A percentile compares a stretch with the other conserved stretches of the same genome.
Conservation (phyloP, 768 basidiomycete genomes). For the Psilocybe subaeruginosa region DNA sequence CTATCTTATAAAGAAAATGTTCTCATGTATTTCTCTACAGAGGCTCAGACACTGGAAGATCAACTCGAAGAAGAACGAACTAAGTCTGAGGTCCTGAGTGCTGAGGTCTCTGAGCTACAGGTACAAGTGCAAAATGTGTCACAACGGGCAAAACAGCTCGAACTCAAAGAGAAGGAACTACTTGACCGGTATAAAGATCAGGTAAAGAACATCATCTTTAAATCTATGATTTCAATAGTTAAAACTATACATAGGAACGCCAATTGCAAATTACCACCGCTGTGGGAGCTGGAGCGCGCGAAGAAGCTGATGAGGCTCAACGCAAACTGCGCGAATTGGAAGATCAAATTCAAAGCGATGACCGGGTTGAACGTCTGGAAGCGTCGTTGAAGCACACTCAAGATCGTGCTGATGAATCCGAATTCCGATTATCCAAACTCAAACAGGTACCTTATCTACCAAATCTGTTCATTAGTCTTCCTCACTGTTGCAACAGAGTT, state of each 20-base stretch:
- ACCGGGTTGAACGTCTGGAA: slow-evolving; percentile 77
- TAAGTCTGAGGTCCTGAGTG: slow-evolving; percentile 41
- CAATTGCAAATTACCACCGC: slow-evolving; percentile 69
- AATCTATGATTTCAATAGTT: not conserved
- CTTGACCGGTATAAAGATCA: slow-evolving; percentile 56
- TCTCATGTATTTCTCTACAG: slow-evolving; percentile 31
- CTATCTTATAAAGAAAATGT: not conserved
- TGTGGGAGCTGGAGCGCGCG: slow-evolving; percentile 52
- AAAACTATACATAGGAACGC: slow-evolving; percentile 59
- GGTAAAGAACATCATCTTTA: slow-evolving; percentile 28
- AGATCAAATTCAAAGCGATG: slow-evolving; percentile 83
- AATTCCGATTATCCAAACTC: slow-evolving; percentile 78
- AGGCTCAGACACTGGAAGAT: slow-evolving; percentile 43
- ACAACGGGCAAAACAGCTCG: slow-evolving; percentile 42
- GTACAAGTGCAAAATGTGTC: slow-evolving; percentile 37
- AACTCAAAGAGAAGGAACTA: slow-evolving; percentile 57
- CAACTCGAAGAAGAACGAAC: slow-evolving; percentile 45
- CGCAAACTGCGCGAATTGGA: slow-evolving; percentile 71
- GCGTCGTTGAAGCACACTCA: slow-evolving; percentile 75
- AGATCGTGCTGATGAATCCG: slow-evolving; percentile 81
- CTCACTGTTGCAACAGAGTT: slow-evolving; percentile 41
- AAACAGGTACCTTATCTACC: slow-evolving; percentile 57
- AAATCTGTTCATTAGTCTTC: slow-evolving; percentile 11
- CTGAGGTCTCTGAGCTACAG: slow-evolving; percentile 46
- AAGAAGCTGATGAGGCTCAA: slow-evolving; percentile 55